These are phyloP conservation scores for Boletus edulis DNA, from an alignment of 768 basidiomycete species.

Conservation along the genomic window DNA sequence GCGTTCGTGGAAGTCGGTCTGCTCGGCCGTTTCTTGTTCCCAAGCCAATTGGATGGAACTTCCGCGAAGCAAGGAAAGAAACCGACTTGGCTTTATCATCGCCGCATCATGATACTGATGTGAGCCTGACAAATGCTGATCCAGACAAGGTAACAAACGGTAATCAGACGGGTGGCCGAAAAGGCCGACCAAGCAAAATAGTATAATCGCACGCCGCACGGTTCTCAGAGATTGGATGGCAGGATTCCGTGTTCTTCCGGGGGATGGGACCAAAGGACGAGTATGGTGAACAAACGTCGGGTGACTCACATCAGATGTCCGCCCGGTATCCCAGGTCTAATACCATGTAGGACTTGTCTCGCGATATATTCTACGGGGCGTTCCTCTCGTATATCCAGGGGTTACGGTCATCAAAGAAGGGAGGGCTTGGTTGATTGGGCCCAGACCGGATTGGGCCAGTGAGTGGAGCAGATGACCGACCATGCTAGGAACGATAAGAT, in stretches of 20 bases:
- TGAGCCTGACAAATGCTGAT: background rate
- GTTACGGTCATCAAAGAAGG: constrained; percentile 18
- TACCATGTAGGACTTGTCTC: background rate
- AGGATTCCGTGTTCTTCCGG: constrained; percentile 7
- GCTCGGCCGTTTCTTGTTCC: background rate
- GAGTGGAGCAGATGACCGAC: background rate
- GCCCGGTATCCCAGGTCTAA: constrained; percentile 3
- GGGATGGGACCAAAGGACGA: background rate
- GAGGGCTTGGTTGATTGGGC: constrained; percentile 1
- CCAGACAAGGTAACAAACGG: background rate
- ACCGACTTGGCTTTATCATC: constrained; percentile 1
- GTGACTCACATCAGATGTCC: background rate
- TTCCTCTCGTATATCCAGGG: background rate
- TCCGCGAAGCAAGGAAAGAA: constrained; percentile 25
- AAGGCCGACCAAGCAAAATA: background rate
- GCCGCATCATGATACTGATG: constrained; percentile 7
- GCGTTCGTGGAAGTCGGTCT: background rate
- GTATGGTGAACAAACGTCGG: background rate
- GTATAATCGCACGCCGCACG: background rate
- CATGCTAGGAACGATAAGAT: constrained; percentile 21
- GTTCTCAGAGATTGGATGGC: background rate
- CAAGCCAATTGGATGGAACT: background rate
- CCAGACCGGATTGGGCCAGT: constrained; percentile 4
- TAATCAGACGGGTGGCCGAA: constrained; percentile 4
- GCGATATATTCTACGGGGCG: constrained; percentile 3